Evolutionary conservation across 345 rosid genomes (phyloP), one percentile per base, ranked within the genome.

Genomic region (Clausena lansium): DNA sequence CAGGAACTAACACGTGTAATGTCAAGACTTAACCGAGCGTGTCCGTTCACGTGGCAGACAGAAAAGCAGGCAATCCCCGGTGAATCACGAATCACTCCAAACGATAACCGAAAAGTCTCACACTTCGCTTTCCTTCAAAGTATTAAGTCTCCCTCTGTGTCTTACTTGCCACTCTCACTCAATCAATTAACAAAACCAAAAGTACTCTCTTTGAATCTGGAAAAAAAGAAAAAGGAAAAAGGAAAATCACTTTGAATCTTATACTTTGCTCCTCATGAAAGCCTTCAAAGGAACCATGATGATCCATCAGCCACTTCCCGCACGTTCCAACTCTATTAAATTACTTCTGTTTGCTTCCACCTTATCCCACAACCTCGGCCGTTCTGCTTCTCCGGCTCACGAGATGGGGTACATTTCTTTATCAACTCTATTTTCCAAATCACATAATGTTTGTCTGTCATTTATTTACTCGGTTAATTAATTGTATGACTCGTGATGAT

Each of bases 21-120:
- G 4, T 47, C 36, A 0, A 69, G 35, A 45, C 59, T 27, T 2
- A 69, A 69, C 64, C n/a, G 73, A 71, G 62, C 77, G 70, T 57
- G 33, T 76, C 88, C 87, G 78, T 84, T 86, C 90, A 91, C 94
- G 91, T 91, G 94, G 85, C 91, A 73, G 83, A 58, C 86, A 77
- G 41, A 58, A 36, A 33, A n/a, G 35, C 14, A 61, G 60, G 57
- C 67, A 50, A 20, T 57, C 82, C 75, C 75, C 61, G 57, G 77
- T 62, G 33, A 70, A 17, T 39, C 60, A 59, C 76, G 70, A 70
- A 61, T 76, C 66, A 30, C 71, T 78, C 71, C 41, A 52, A 55
- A 64, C 2, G 24, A 60, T 9, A 52, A 74, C 71, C 19, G 33
- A 58, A 74, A 70, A 47, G 15, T 58, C 58, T 55, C 3, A 13